Conservation (phyloP, 495 filamentous ascomycete genomes). For the Trichoderma asperelloides region DNA sequence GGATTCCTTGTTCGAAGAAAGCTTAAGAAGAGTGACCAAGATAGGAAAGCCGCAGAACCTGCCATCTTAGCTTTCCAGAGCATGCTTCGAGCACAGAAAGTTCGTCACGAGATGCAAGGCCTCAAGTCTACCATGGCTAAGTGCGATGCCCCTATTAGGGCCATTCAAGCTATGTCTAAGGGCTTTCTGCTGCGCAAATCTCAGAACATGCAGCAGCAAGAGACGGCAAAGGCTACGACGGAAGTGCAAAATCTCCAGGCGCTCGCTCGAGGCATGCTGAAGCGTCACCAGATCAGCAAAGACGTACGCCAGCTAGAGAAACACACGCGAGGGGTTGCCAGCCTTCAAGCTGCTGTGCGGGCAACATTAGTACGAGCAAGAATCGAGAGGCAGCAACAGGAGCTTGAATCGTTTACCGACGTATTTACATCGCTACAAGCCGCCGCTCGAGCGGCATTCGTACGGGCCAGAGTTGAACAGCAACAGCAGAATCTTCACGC, state of each 20-base stretch:
- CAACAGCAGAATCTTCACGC: constrained; percentile 33
- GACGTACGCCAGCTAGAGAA: not conserved
- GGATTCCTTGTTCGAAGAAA: constrained; percentile 68
- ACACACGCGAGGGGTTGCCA: not conserved
- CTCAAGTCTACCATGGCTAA: constrained; percentile 52
- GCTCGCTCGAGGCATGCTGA: constrained; percentile 40
- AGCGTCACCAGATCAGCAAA: constrained; percentile 28
- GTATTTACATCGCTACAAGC: constrained; percentile 43
- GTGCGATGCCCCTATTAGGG: constrained; percentile 46
- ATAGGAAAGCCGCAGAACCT: constrained; percentile 38
- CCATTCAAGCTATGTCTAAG: constrained; percentile 66
- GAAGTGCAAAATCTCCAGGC: constrained; percentile 43
- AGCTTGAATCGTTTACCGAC: constrained; percentile 25
- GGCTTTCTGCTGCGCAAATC: constrained; percentile 46
- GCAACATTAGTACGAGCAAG: not conserved
- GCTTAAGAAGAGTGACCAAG: constrained; percentile 44
- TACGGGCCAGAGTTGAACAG: constrained; percentile 24
- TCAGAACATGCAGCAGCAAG: constrained; percentile 42
- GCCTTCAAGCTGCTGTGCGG: not conserved
- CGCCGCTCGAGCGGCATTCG: constrained; percentile 30
- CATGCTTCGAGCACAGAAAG: constrained; percentile 67
- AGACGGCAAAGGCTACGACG: constrained; percentile 38
- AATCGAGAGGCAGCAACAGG: too few species aligned
- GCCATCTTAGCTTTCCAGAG: constrained; percentile 78
- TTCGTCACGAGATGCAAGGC: constrained; percentile 56